phyloP scores from a whole-genome alignment of 1,284 basidiomycete genomes.

The Leccinum laetum region DNA sequence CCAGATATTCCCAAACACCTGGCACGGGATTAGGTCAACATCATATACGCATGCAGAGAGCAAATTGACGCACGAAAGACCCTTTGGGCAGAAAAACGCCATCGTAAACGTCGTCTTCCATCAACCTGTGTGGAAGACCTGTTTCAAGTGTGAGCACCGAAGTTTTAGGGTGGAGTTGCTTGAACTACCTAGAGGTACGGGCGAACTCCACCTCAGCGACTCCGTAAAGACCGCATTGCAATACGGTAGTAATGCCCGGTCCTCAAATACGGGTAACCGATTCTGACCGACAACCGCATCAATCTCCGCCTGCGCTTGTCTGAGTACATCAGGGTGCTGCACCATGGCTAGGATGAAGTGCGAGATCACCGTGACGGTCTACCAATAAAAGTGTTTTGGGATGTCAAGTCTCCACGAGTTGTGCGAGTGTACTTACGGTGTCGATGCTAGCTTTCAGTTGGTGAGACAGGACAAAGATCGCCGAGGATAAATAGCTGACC shows the following conservation, averaged over 20 bases:
- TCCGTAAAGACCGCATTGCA: slow-evolving; percentile 49
- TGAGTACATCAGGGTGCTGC: slow-evolving; percentile 47
- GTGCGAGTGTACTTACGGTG: slow-evolving; percentile 42
- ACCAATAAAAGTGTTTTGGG: background rate
- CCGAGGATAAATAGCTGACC: slow-evolving; percentile 8
- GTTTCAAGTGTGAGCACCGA: background rate
- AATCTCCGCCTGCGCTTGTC: slow-evolving; percentile 57
- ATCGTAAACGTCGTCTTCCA: slow-evolving; percentile 49
- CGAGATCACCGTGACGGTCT: slow-evolving; percentile 49
- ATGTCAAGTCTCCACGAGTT: background rate
- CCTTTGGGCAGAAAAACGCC: slow-evolving; percentile 48
- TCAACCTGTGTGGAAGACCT: slow-evolving; percentile 49
- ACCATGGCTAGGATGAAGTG: slow-evolving; percentile 66
- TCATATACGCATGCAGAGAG: background rate
- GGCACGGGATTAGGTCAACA: slow-evolving; percentile 3
- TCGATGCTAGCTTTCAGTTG: slow-evolving; percentile 47
- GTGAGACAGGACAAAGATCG: background rate
- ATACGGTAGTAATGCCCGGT: slow-evolving; percentile 49
- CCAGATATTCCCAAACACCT: slow-evolving; percentile 49
- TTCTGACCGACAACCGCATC: slow-evolving; percentile 48
- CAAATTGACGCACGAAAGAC: slow-evolving; percentile 35
- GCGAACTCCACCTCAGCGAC: slow-evolving; percentile 47
- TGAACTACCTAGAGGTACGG: slow-evolving; percentile 51
- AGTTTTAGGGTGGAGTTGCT: background rate
- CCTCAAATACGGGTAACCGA: slow-evolving; percentile 51